A percentile compares a stretch with the other conserved stretches of the same genome.
Conservation (phyloP, 257 asterid genomes). For the Plantago major region DNA sequence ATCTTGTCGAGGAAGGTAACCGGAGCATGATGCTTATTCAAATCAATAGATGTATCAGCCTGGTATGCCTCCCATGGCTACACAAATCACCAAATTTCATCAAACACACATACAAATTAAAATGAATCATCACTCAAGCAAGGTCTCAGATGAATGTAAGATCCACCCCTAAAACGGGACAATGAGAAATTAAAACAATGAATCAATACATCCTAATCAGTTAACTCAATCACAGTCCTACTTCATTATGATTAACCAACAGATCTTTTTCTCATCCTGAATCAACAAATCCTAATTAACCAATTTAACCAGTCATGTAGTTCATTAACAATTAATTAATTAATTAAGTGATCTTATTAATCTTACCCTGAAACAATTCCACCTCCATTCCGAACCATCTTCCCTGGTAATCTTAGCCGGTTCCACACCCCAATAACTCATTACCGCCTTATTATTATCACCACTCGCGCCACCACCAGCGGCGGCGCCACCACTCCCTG, state of each 20-base stretch:
- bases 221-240: too few species aligned
- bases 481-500: constrained; percentile 18
- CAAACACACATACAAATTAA: neutral
- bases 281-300: too few species aligned
- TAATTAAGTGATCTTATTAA: too few species aligned
- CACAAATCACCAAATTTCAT: neutral
- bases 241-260: too few species aligned
- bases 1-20: constrained; percentile 66
- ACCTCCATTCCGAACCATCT: constrained; percentile 76
- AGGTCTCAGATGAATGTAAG: too few species aligned
- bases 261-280: too few species aligned
- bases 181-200: too few species aligned
- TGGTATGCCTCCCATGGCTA: constrained; percentile 51
- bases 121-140: neutral
- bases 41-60: constrained; percentile 56
- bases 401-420: constrained; percentile 44
- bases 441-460: constrained; percentile 27
- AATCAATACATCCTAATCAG: too few species aligned
- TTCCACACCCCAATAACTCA: constrained; percentile 74
- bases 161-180: too few species aligned
- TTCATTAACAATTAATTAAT: too few species aligned
- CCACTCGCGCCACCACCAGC: constrained; percentile 14
- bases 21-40: constrained; percentile 66
- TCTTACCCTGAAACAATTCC: constrained; percentile 66
- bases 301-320: too few species aligned